Evolutionary conservation across 2,329 filamentous ascomycete species (phyloP), one percentile per base, ranked within the genome.

Genomic region (Uncinocarpus reesii): DNA sequence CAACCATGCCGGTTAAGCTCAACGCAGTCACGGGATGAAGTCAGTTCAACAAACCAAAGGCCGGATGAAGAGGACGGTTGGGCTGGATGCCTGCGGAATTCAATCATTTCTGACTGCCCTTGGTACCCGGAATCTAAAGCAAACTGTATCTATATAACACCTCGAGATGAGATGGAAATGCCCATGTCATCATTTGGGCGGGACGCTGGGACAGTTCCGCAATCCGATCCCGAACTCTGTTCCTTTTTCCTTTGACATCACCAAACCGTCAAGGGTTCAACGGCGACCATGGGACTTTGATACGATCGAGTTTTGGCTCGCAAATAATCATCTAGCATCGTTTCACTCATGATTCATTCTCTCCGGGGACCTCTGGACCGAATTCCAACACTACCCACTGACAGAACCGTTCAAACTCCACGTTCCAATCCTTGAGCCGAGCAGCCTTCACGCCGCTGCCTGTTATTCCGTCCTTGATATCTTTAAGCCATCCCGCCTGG

Each of bases 331-430:
- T 40, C 13, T 29, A 29, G 4, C 10, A 21, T 42, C n/a, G 13
- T 4, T 18, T 28, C 24, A 10, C 36, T n/a, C 11, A 44, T 34
- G n/a, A 11, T 37, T 31, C 37, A 50, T 44, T 13, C 35, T 20
- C 41, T 21, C 36, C 26, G 10, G 38, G 26, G 32, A 24, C 32
- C 13, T 42, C 42, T 58, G 57, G 29, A 56, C 67, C 77, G 69
- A 77, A 94, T 67, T 94, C 85, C 26, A 80, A 73, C 10, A 94
- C 83, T 36, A 96, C 74, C 88, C 88, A 95, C 47, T 87, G 74
- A 60, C 89, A 95, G 62, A 92, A 96, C 60, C 79, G 76, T 70
- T 96, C 89, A 80, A 90, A 96, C 55, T 85, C 79, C 32, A 79
- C 69, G 45, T 78, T 77, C 86, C 89, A 95, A 64, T 90, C 76